These are phyloP conservation scores for Decorospora gaudefroyi DNA, from an alignment of 2,329 filamentous ascomycete species.

Conservation along the genomic window DNA sequence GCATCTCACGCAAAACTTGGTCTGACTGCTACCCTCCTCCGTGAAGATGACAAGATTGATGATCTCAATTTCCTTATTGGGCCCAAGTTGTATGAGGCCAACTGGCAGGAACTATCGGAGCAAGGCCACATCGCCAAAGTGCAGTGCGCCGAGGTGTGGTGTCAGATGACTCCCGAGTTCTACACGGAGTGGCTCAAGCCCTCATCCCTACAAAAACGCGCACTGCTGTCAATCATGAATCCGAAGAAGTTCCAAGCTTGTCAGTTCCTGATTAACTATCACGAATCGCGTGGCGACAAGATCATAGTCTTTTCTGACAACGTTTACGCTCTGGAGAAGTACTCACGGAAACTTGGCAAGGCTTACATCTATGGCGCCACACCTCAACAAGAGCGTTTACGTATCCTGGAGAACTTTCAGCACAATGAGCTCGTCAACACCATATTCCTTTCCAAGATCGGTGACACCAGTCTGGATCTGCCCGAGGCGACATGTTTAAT, in stretches of 20 bases:
- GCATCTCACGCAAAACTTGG: conserved; percentile 95
- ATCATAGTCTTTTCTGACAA: conserved; percentile 99
- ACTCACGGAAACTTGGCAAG: conserved; percentile 82
- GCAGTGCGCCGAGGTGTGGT: conserved; percentile 98
- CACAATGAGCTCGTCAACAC: conserved; percentile 89
- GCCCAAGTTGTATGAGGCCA: conserved; percentile 95
- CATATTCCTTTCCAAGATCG: conserved; percentile 95
- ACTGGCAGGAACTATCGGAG: conserved; percentile 98
- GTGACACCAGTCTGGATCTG: conserved; percentile 95
- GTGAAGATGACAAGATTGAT: conserved; percentile 98
- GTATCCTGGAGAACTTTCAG: conserved; percentile 92
- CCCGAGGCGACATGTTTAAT: conserved; percentile 96
- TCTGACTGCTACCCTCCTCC: conserved; percentile 86
- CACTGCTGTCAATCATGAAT: conserved; percentile 92
- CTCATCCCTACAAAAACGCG: conserved; percentile 65
- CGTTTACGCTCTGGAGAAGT: conserved; percentile 85
- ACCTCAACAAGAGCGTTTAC: conserved; percentile 79
- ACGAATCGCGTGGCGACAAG: conserved; percentile 92
- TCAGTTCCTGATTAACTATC: conserved; percentile 97
- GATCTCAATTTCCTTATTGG: conserved; percentile 97
- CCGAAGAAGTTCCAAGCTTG: conserved; percentile 95
- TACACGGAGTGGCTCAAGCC: conserved; percentile 87
- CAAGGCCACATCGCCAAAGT: conserved; percentile 97
- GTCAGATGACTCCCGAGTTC: conserved; percentile 98
- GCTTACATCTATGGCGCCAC: conserved; percentile 92